phyloP scores from a whole-genome alignment of 1,139 yeast genomes.

The Hyphopichia buzzinii region DNA sequence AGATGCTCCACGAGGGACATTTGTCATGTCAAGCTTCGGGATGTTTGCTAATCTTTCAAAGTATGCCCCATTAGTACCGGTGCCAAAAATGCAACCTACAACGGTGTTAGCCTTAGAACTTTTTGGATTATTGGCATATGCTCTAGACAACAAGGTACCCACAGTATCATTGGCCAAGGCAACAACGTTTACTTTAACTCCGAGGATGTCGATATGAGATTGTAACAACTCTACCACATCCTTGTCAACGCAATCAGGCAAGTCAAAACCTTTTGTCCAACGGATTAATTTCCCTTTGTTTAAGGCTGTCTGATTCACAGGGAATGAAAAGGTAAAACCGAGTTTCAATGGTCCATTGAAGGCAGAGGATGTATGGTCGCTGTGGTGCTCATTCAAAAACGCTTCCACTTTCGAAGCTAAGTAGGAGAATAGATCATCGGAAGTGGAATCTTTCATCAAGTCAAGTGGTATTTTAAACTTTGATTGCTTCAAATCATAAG shows the following conservation, averaged over 20 bases:
- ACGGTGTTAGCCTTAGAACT: slow-evolving; percentile 68
- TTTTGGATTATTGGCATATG: slow-evolving; percentile 63
- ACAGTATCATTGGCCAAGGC: slow-evolving; percentile 95
- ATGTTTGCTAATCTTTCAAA: slow-evolving; percentile 70
- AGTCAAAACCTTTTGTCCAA: slow-evolving; percentile 94
- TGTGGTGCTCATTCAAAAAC: slow-evolving; percentile 66
- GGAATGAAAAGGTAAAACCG: slow-evolving; percentile 93
- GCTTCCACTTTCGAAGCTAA: slow-evolving; percentile 66
- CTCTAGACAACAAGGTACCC: slow-evolving; percentile 85
- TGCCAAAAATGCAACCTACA: slow-evolving; percentile 89
- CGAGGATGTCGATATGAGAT: slow-evolving; percentile 55
- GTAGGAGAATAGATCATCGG: slow-evolving; percentile 61
- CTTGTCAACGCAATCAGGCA: slow-evolving; percentile 77
- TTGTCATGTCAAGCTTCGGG: slow-evolving; percentile 55
- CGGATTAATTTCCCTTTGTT: slow-evolving; percentile 77
- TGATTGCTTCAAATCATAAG: slow-evolving; percentile 67
- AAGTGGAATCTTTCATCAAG: slow-evolving; percentile 55
- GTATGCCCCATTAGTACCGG: slow-evolving; percentile 96
- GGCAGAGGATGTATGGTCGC: slow-evolving; percentile 25
- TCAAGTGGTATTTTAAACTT: slow-evolving; percentile 74
- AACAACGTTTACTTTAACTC: slow-evolving; percentile 68
- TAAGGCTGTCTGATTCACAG: slow-evolving; percentile 80
- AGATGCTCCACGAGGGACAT: slow-evolving; percentile 45
- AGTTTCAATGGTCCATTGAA: slow-evolving; percentile 50
- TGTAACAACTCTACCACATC: slow-evolving; percentile 79